A percentile compares a stretch with the other conserved stretches of the same genome.
phyloP scores from a whole-genome alignment of 164 flowering plant species.

The Magnolia officinalis region DNA sequence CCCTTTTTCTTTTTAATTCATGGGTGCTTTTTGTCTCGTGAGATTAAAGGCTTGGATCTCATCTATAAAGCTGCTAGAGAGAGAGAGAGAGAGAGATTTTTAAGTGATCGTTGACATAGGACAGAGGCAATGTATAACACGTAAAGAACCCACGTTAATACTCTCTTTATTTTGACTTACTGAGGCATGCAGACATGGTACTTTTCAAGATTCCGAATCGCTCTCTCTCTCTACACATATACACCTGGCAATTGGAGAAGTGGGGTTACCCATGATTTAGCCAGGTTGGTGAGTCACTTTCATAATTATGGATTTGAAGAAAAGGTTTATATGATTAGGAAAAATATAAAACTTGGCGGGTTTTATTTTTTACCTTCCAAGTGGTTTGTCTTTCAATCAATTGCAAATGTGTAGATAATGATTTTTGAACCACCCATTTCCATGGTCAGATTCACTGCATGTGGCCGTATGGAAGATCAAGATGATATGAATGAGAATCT shows the following conservation, averaged over 20 bases:
- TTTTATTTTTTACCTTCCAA: background rate
- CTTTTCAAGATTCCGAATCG: background rate
- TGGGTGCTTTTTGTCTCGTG: background rate
- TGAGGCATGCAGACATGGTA: background rate
- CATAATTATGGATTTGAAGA: background rate
- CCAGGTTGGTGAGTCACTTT: background rate
- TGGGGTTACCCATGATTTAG: too few species aligned
- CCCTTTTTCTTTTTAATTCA: background rate
- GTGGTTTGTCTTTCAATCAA: background rate
- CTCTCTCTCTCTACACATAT: background rate
- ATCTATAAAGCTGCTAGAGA: background rate
- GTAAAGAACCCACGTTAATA: background rate
- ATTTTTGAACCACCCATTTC: background rate
- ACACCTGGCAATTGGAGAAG: too few species aligned
- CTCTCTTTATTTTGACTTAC: background rate
- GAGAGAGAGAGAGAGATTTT: background rate
- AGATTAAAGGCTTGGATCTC: background rate
- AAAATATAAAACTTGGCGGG: background rate
- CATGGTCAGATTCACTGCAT: too few species aligned
- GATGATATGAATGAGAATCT: too few species aligned
- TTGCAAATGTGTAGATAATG: background rate
- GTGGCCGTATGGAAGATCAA: too few species aligned
- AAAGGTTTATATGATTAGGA: background rate
- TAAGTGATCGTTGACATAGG: background rate
- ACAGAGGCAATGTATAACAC: background rate